These are phyloP conservation scores for Polysphondylium violaceum DNA, from an alignment of 78 protist genomes.

Conservation along the genomic window DNA sequence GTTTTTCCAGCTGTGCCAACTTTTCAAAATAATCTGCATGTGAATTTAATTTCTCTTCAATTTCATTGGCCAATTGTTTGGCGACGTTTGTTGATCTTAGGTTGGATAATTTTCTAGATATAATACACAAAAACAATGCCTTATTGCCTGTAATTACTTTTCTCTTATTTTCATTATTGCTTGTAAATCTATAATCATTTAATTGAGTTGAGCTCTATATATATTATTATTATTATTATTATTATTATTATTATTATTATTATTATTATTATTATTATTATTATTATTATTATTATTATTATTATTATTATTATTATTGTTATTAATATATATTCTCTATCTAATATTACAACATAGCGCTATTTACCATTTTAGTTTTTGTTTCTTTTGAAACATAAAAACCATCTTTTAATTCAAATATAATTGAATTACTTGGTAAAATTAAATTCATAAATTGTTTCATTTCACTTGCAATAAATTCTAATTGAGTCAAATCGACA, in stretches of 20 bases:
- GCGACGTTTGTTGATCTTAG: neutral
- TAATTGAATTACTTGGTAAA: constrained; percentile 54
- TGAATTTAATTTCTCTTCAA: constrained; percentile 31
- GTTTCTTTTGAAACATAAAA: constrained; percentile 72
- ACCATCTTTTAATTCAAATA: constrained; percentile 82
- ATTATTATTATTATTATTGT: neutral
- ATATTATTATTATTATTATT: no score
- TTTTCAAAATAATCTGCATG: constrained; percentile 28
- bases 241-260: neutral
- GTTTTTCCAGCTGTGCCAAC: constrained; percentile 2
- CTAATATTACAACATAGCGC: no score
- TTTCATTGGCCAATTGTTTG: neutral
- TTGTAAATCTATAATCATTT: constrained; percentile 35
- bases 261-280: neutral
- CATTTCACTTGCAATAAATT: constrained; percentile 51
- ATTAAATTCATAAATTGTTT: constrained; percentile 66
- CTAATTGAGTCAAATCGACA: constrained; percentile 64
- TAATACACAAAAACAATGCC: constrained; percentile 20
- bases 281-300: neutral
- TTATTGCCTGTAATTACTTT: constrained; percentile 44
- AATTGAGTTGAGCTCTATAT: constrained; percentile 38
- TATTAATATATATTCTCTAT: no score
- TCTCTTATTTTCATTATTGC: constrained; percentile 19
- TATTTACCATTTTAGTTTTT: constrained; percentile 57
- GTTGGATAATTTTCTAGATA: constrained; percentile 30